A percentile compares a stretch with the other conserved stretches of the same genome.
Evolutionary conservation across 306 rosid genomes (phyloP).

Genomic region (Bauhinia variegata): DNA sequence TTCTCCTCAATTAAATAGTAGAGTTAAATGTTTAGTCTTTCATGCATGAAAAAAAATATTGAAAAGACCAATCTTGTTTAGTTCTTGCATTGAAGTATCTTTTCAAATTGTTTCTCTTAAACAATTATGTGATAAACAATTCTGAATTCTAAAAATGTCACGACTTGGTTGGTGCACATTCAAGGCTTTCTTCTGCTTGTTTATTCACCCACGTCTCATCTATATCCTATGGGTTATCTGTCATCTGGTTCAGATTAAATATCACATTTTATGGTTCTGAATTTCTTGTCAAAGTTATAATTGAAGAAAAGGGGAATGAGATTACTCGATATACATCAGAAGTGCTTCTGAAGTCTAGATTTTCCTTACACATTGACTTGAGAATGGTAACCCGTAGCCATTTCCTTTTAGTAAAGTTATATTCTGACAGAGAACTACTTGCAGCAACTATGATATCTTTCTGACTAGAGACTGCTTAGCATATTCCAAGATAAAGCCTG

Average conservation of each 20-base stretch:
- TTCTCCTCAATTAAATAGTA: slow-evolving; percentile 2
- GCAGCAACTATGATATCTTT: slow-evolving; percentile 92
- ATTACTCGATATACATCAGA: background rate
- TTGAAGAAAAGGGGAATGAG: background rate
- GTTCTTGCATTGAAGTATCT: slow-evolving; percentile 15
- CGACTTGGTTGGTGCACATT: background rate
- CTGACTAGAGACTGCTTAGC: slow-evolving; percentile 90
- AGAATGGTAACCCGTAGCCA: too few relatives aligned
- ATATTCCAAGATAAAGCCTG: slow-evolving; percentile 90
- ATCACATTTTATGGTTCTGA: background rate
- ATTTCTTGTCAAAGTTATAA: background rate
- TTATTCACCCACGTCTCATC: slow-evolving; percentile 7
- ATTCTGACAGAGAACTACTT: slow-evolving; percentile 49
- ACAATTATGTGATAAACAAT: slow-evolving; percentile 4
- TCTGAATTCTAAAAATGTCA: background rate
- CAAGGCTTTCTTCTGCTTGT: slow-evolving; percentile 2
- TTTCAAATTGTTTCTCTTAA: slow-evolving; percentile 12
- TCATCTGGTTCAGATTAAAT: too few relatives aligned
- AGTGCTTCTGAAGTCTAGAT: background rate
- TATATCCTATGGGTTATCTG: background rate
- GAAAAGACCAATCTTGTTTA: slow-evolving; percentile 11
- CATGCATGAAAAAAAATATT: background rate
- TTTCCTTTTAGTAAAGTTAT: slow-evolving; percentile 26
- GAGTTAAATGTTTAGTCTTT: background rate
- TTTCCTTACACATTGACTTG: too few relatives aligned